Conservation (phyloP, 306 rosid species). For the Biancaea sappan region DNA sequence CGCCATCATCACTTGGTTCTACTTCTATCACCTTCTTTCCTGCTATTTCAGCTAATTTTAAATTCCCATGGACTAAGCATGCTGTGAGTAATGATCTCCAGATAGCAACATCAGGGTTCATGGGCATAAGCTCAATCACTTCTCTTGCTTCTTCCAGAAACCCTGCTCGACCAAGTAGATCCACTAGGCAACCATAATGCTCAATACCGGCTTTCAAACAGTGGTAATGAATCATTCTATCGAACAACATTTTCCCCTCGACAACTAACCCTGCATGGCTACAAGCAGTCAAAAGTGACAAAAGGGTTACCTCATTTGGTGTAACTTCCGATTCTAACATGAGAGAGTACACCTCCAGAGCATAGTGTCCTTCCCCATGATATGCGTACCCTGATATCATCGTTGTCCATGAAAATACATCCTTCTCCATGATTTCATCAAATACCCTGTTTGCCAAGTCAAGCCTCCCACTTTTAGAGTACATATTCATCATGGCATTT, state of each 20-base stretch:
- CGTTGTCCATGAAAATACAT: slow-evolving; percentile 39
- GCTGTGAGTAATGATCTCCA: slow-evolving; percentile 33
- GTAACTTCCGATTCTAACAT: slow-evolving; percentile 16
- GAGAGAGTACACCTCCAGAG: slow-evolving; percentile 31
- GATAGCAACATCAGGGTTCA: slow-evolving; percentile 32
- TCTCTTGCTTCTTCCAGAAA: slow-evolving; percentile 31
- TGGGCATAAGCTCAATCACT: slow-evolving; percentile 26
- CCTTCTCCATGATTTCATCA: slow-evolving; percentile 32
- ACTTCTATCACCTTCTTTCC: slow-evolving; percentile 37
- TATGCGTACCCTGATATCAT: slow-evolving; percentile 34
- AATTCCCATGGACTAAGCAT: slow-evolving; percentile 30
- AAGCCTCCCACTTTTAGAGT: slow-evolving; percentile 38
- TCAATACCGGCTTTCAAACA: slow-evolving; percentile 27
- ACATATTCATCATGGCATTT: slow-evolving; percentile 35
- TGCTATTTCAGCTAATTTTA: slow-evolving; percentile 24
- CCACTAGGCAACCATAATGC: slow-evolving; percentile 34
- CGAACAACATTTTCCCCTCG: slow-evolving; percentile 26
- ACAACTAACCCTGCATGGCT: slow-evolving; percentile 29
- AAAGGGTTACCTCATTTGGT: slow-evolving; percentile 32
- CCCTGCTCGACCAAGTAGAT: slow-evolving; percentile 30
- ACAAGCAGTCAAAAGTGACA: slow-evolving; percentile 37
- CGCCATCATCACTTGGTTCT: slow-evolving; percentile 34
- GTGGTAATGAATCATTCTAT: slow-evolving; percentile 28
- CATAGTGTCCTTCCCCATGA: slow-evolving; percentile 25
- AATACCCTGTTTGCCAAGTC: slow-evolving; percentile 25